These are phyloP conservation scores for Hyaloraphidium curvatum DNA, from an alignment of 192 early-diverging fungal species.

Conservation along the genomic window DNA sequence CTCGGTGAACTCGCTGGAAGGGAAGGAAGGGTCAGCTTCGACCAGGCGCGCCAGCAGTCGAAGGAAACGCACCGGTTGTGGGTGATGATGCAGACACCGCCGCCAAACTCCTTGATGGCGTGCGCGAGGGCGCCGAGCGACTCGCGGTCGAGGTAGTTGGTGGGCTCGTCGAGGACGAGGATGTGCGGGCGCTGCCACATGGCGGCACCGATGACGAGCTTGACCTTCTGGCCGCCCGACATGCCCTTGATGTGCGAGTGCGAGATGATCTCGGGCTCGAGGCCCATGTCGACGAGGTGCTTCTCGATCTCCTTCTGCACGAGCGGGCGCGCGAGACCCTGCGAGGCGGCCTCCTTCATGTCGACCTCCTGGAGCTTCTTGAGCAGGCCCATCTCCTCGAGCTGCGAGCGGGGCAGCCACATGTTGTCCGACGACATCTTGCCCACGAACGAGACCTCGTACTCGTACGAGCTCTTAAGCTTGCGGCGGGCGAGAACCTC, in stretches of 20 bases:
- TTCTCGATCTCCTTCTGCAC: constrained; percentile 42
- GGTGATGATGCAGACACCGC: not conserved
- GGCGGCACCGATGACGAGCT: constrained; percentile 63
- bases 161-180: constrained; percentile 57
- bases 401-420: constrained; percentile 47
- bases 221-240: constrained; percentile 73
- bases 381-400: constrained; percentile 48
- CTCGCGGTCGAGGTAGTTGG: not conserved
- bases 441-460: constrained; percentile 57
- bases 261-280: constrained; percentile 55
- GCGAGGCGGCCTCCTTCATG: constrained; percentile 51
- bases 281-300: constrained; percentile 52
- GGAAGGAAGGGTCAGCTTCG: not conserved
- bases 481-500: constrained; percentile 48
- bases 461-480: constrained; percentile 59
- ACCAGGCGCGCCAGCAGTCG: not conserved
- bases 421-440: constrained; percentile 40
- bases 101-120: not conserved
- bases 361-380: constrained; percentile 63
- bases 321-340: constrained; percentile 51
- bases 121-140: not conserved
- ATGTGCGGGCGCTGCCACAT: constrained; percentile 78
- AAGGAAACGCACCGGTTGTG: not conserved
- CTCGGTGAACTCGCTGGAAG: constrained; percentile 1
- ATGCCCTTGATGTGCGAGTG: constrained; percentile 54